Base-by-base conservation (phyloP, 2,329 filamentous ascomycete genomes). In the Magnaporthiopsis incrustans region DNA sequence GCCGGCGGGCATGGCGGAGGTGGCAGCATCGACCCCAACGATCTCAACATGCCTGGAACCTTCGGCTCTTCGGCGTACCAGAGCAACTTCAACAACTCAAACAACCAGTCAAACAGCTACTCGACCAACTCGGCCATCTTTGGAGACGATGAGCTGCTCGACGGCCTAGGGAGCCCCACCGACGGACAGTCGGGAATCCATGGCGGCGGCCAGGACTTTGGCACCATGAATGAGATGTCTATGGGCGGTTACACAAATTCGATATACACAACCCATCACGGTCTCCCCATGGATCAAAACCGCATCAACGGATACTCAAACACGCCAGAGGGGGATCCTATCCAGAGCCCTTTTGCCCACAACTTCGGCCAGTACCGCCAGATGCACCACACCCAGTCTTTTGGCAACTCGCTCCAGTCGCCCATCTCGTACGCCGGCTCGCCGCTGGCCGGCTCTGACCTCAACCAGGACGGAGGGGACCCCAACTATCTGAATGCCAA, bases 281-380 rank as follows among this genome's bases (percentile, higher is more conserved):
- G 80, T 44, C 75, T 89, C 53, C 83, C 86, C 66, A 84, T 89
- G 70, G 87, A 90, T 68, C 85, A 87, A 66, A 79, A 83, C 60
- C 87, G 89, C 65, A 87, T 92, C 72, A 89, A 90, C 71, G 86
- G 91, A 67, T 98, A 90, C 76, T 97, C 94, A 26, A 91, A 91
- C 74, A 97, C 93, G 2, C 93, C 94, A 4, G 94, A 98, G 66
- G 92, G 92, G 63, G 89, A 92, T 63, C 92, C 94, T 7, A 94
- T 97, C 66, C 91, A 96, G 72, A 97, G 92, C 71, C 94, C 94
- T 0, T 97, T 92, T 71, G 84, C 90, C 57, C 85, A 89, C 69
- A 87, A 84, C 72, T 95, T 93, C 79, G 82, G 82, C 50, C 90
- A 92, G 68, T 96, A 92, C 74, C 86, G 89, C 59, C 84, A 85